phyloP scores from a whole-genome alignment of 176 grass and related monocot genomes.

The Lolium rigidum region DNA sequence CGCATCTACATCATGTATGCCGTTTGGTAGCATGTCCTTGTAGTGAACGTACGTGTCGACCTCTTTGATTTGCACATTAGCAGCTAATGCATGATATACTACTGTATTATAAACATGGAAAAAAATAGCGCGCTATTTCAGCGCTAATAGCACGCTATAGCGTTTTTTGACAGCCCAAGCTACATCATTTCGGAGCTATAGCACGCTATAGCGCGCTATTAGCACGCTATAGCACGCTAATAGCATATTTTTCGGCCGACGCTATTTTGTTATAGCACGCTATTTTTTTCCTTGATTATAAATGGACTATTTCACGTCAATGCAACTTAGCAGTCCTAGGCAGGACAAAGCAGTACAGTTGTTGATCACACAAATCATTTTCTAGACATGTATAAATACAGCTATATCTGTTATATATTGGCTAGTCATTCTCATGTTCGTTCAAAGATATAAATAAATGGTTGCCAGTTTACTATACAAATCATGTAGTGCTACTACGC shows the following conservation, averaged over 20 bases:
- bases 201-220: too few relatives aligned
- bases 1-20: not conserved
- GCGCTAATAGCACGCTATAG: too few relatives aligned
- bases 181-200: too few relatives aligned
- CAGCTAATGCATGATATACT: slow-evolving; percentile 10
- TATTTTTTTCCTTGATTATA: too few relatives aligned
- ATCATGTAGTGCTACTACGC: too few relatives aligned
- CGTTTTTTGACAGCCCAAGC: too few relatives aligned
- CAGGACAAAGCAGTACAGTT: slow-evolving; percentile 33
- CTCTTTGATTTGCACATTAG: slow-evolving; percentile 30
- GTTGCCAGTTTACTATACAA: not conserved
- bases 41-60: slow-evolving; percentile 40
- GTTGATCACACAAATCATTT: not conserved
- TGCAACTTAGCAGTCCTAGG: slow-evolving; percentile 30
- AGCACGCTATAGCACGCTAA: too few relatives aligned
- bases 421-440: slow-evolving; percentile 2
- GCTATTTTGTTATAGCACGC: too few relatives aligned
- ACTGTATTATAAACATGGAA: slow-evolving; percentile 8
- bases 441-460: not conserved
- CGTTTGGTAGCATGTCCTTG: slow-evolving; percentile 52
- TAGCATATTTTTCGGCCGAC: too few relatives aligned
- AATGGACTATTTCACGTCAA: slow-evolving; percentile 40
- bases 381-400: not conserved
- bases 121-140: too few relatives aligned
- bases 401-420: not conserved